Conservation (phyloP, 305 asterid species). For the Fraxinus ornus region DNA sequence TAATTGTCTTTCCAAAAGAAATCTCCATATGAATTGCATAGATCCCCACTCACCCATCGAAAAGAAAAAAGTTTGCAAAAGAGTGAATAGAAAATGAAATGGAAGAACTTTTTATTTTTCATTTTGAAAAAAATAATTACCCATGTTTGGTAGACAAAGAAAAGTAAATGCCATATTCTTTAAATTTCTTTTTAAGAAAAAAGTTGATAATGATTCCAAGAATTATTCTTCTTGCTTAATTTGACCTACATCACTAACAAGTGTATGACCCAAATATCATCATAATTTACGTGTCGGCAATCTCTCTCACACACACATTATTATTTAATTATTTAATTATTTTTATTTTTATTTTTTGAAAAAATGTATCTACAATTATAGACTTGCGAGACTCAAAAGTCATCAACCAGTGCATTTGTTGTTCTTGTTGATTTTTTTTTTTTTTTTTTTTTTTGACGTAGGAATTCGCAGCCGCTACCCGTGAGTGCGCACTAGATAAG, state of each 20-base stretch:
- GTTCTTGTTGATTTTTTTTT: too few relatives aligned
- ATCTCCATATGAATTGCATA: slow-evolving; percentile 31
- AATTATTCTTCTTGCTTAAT: background rate
- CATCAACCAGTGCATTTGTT: background rate
- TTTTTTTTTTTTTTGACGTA: too few relatives aligned
- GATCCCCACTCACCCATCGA: slow-evolving; percentile 39
- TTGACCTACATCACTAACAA: background rate
- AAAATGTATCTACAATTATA: background rate
- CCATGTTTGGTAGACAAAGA: background rate
- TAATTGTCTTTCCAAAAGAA: slow-evolving; percentile 18
- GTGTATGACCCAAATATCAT: background rate
- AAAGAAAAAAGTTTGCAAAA: slow-evolving; percentile 10
- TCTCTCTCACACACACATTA: too few relatives aligned
- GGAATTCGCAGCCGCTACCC: too few relatives aligned
- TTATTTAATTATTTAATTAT: too few relatives aligned
- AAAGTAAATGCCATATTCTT: background rate
- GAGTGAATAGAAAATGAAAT: background rate
- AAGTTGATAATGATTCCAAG: background rate
- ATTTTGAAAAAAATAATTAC: background rate
- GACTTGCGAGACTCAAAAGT: background rate
- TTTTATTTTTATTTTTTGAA: too few relatives aligned
- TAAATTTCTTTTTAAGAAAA: background rate
- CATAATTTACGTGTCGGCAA: background rate
- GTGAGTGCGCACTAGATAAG: too few relatives aligned
- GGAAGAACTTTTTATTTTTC: background rate